Percentiles rank a stretch among this genome's conserved stretches.
phyloP scores from a whole-genome alignment of 306 rosid species.

The Malus sylvestris region DNA sequence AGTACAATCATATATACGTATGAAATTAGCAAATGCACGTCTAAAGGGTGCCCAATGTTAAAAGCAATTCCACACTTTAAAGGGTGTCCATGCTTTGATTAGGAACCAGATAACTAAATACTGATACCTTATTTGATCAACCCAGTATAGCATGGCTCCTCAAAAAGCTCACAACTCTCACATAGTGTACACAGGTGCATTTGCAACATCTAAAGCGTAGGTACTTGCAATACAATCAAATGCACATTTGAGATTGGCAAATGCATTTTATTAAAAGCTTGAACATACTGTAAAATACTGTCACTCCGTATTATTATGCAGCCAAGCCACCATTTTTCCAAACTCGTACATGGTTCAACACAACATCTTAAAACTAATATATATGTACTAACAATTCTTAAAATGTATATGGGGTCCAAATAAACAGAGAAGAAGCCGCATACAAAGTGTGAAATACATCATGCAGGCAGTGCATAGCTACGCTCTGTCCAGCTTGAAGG shows the following conservation, averaged over 20 bases:
- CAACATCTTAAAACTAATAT: slow-evolving; percentile 3
- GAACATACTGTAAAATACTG: background rate
- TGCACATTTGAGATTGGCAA: background rate
- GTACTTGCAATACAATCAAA: background rate
- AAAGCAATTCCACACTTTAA: too few species aligned
- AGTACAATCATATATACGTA: background rate
- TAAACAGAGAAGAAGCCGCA: slow-evolving; percentile 7
- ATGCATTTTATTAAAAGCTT: background rate
- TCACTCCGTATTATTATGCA: background rate
- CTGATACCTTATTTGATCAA: too few species aligned
- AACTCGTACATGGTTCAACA: background rate
- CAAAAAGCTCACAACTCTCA: too few species aligned
- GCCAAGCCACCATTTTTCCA: slow-evolving; percentile 3
- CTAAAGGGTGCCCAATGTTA: too few species aligned
- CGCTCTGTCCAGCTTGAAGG: slow-evolving; percentile 73
- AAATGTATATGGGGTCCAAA: background rate
- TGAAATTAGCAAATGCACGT: background rate
- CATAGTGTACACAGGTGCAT: too few species aligned
- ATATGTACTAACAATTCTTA: background rate
- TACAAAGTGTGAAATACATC: slow-evolving; percentile 3
- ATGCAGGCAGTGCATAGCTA: slow-evolving; percentile 76
- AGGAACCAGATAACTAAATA: too few species aligned
- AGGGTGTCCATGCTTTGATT: too few species aligned
- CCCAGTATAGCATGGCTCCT: too few species aligned
- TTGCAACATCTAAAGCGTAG: too few species aligned